Evolutionary conservation across 2,329 filamentous ascomycete species (phyloP).

Genomic region (Apiospora koreana): DNA sequence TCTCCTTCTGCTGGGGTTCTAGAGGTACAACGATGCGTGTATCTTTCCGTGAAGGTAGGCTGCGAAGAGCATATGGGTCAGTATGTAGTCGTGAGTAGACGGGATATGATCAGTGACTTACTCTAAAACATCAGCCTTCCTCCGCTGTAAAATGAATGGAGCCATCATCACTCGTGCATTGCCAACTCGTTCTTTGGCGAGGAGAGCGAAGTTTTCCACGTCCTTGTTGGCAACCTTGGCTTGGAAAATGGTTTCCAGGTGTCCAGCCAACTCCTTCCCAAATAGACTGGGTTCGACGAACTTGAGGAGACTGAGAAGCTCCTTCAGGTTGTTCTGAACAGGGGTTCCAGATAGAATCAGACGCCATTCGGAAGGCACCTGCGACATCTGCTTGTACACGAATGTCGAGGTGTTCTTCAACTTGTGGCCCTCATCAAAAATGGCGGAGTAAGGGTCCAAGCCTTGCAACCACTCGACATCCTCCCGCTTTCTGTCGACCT

Average conservation of each 20-base stretch:
- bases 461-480: slow-evolving; percentile 53
- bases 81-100: background rate
- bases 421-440: slow-evolving; percentile 94
- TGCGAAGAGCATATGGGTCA: background rate
- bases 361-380: slow-evolving; percentile 79
- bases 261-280: slow-evolving; percentile 65
- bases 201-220: slow-evolving; percentile 75
- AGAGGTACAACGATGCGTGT: slow-evolving; percentile 81
- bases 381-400: slow-evolving; percentile 76
- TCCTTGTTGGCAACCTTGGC: slow-evolving; percentile 86
- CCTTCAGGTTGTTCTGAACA: slow-evolving; percentile 90
- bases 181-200: slow-evolving; percentile 84
- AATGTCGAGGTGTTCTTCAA: slow-evolving; percentile 86
- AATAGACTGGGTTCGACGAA: slow-evolving; percentile 93
- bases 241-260: slow-evolving; percentile 86
- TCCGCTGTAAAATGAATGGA: slow-evolving; percentile 90
- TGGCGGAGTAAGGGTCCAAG: slow-evolving; percentile 54
- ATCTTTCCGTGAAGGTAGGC: slow-evolving; percentile 73
- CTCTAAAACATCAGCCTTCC: slow-evolving; percentile 90
- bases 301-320: slow-evolving; percentile 86
- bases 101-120: slow-evolving; percentile 23
- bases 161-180: slow-evolving; percentile 90
- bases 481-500: slow-evolving; percentile 50
- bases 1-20: slow-evolving; percentile 67
- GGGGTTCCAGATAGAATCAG: slow-evolving; percentile 89